These are phyloP conservation scores for Aspergillus neoniger DNA, from an alignment of 2,329 filamentous ascomycete genomes.

Conservation along the genomic window DNA sequence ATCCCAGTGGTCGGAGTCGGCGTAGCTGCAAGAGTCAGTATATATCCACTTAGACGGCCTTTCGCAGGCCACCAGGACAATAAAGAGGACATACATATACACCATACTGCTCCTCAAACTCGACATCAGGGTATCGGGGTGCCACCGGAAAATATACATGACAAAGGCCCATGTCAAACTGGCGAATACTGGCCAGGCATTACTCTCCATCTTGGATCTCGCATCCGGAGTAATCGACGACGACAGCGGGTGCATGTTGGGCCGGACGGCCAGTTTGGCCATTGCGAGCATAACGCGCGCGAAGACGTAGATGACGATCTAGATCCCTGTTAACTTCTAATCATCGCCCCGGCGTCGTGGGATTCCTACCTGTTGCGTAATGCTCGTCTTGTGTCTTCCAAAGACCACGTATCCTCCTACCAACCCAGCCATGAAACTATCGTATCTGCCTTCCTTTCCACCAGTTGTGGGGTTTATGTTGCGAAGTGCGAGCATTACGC, in stretches of 20 bases:
- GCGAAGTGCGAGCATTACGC: constrained; percentile 73
- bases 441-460: constrained; percentile 68
- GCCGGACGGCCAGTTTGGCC: constrained; percentile 78
- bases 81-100: constrained; percentile 74
- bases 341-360: background rate
- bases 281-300: constrained; percentile 83
- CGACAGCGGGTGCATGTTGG: constrained; percentile 46
- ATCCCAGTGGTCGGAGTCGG: constrained; percentile 87
- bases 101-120: constrained; percentile 94
- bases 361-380: constrained; percentile 68
- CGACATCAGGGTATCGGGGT: constrained; percentile 87
- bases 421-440: constrained; percentile 83
- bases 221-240: constrained; percentile 48
- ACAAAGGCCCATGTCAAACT: constrained; percentile 87
- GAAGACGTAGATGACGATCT: constrained; percentile 98
- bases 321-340: background rate
- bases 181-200: constrained; percentile 92
- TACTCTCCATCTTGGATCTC: constrained; percentile 58
- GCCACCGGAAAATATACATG: constrained; percentile 92
- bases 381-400: constrained; percentile 73
- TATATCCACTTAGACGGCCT: background rate
- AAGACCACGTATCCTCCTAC: constrained; percentile 93
- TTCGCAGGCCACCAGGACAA: background rate
- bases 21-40: constrained; percentile 53
- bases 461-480: constrained; percentile 49